phyloP scores from a whole-genome alignment of 2,329 filamentous ascomycete genomes.

The Aspergillus brasiliensis region DNA sequence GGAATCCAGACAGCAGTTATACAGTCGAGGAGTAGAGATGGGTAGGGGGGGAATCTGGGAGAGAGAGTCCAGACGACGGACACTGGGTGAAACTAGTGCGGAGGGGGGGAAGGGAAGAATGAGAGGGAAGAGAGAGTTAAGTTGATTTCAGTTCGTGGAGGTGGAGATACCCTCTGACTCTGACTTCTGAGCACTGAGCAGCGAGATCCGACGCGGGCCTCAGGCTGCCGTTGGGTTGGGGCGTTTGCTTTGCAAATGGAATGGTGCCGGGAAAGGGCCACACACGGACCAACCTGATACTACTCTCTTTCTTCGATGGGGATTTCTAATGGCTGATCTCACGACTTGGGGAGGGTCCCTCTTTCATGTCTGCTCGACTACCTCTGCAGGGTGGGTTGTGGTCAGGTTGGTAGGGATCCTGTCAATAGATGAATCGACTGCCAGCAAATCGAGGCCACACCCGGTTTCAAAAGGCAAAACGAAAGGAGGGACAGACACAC shows the following conservation, averaged over 20 bases:
- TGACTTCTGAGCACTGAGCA: conserved; percentile 1
- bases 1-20: conserved; percentile 22
- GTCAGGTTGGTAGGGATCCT: neutral
- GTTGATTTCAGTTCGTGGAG: conserved; percentile 13
- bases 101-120: conserved; percentile 16
- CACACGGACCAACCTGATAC: neutral
- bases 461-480: neutral
- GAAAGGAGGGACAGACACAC: neutral
- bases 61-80: conserved; percentile 7
- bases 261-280: conserved; percentile 7
- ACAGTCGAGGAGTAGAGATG: conserved; percentile 5
- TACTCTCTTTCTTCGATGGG: neutral
- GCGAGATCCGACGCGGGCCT: conserved; percentile 14
- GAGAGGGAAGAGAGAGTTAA: conserved; percentile 13
- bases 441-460: neutral
- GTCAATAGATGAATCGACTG: neutral
- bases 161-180: conserved; percentile 10
- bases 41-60: conserved; percentile 4
- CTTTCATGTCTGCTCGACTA: neutral
- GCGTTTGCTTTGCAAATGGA: conserved; percentile 5
- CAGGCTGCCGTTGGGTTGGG: conserved; percentile 22
- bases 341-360: neutral
- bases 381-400: neutral
- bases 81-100: conserved; percentile 13
- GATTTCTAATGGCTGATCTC: neutral